Evolutionary conservation across 345 rosid genomes (phyloP).

Genomic region (Arabis hirsuta): DNA sequence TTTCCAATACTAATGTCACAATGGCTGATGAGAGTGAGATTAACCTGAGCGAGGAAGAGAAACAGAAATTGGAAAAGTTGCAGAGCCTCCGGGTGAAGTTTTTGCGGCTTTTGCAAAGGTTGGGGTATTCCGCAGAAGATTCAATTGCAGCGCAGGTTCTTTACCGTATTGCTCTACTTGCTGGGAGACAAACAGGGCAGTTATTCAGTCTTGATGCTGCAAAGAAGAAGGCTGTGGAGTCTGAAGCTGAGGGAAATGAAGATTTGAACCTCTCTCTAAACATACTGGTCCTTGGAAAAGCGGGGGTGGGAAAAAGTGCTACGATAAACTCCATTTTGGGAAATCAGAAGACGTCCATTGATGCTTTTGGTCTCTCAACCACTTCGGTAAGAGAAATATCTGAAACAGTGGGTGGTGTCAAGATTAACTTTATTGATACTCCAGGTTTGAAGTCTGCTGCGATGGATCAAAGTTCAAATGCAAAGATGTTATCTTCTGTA

Average conservation of each 20-base stretch:
- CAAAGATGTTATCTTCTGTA: conserved; percentile 66
- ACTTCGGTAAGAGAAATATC: conserved; percentile 65
- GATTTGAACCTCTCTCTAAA: conserved; percentile 71
- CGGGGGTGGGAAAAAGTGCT: conserved; percentile 97
- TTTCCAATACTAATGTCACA: conserved; percentile 51
- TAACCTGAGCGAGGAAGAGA: conserved; percentile 86
- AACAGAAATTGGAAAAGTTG: conserved; percentile 74
- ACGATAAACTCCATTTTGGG: conserved; percentile 88
- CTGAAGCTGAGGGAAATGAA: conserved; percentile 67
- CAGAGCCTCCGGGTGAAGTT: conserved; percentile 78
- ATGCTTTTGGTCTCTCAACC: conserved; percentile 86
- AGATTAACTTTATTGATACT: conserved; percentile 70
- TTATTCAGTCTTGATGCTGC: conserved; percentile 81
- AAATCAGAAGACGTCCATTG: conserved; percentile 62
- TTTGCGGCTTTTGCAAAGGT: conserved; percentile 81
- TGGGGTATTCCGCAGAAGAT: conserved; percentile 83
- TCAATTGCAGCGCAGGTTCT: conserved; percentile 80
- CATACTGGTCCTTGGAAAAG: conserved; percentile 86
- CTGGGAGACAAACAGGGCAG: conserved; percentile 76
- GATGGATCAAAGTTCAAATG: conserved; percentile 74
- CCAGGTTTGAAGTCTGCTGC: conserved; percentile 85
- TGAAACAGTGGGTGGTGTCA: conserved; percentile 72
- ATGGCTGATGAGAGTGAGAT: conserved; percentile 54
- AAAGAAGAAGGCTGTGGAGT: conserved; percentile 69
- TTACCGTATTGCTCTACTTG: conserved; percentile 71